Conservation (phyloP, 2,329 filamentous ascomycete genomes). For the Plenodomus biglobosus region DNA sequence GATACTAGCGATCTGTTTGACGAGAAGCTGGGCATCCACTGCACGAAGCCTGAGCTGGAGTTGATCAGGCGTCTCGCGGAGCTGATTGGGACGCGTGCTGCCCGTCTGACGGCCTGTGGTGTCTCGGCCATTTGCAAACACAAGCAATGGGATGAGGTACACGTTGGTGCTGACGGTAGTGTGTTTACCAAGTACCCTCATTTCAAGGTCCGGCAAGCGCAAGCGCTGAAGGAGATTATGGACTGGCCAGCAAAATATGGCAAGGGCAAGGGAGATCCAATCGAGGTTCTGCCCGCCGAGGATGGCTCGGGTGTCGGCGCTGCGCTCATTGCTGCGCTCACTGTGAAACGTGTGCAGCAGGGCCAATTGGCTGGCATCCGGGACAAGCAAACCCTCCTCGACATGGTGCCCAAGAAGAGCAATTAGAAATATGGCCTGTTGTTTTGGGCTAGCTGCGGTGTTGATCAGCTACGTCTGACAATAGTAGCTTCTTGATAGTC, state of each 20-base stretch:
- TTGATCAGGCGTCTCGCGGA: conserved; percentile 86
- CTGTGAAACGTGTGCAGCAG: conserved; percentile 62
- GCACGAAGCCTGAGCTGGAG: conserved; percentile 79
- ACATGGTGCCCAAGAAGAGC: conserved; percentile 22
- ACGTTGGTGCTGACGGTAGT: conserved; percentile 94
- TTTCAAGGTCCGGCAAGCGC: conserved; percentile 90
- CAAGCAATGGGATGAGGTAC: conserved; percentile 84
- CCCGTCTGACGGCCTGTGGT: conserved; percentile 89
- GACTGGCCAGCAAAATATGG: conserved; percentile 83
- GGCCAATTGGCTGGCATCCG: conserved; percentile 62
- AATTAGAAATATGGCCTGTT: no score
- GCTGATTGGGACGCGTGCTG: conserved; percentile 91
- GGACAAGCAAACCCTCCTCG: conserved; percentile 51
- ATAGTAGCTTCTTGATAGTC: no score
- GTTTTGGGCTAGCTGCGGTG: no score
- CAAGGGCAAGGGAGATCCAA: conserved; percentile 66
- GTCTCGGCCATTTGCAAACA: conserved; percentile 96
- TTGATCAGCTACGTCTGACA: no score
- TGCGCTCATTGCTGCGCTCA: conserved; percentile 81
- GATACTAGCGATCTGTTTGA: conserved; percentile 84
- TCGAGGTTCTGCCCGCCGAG: conserved; percentile 86
- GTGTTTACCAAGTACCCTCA: conserved; percentile 99
- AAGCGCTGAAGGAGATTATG: conserved; percentile 89
- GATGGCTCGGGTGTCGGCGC: conserved; percentile 97
- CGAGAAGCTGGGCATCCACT: conserved; percentile 69